Percentiles rank a stretch among this genome's conserved stretches.
phyloP scores from a whole-genome alignment of 2,329 filamentous ascomycete species.

The Apiospora aurea region DNA sequence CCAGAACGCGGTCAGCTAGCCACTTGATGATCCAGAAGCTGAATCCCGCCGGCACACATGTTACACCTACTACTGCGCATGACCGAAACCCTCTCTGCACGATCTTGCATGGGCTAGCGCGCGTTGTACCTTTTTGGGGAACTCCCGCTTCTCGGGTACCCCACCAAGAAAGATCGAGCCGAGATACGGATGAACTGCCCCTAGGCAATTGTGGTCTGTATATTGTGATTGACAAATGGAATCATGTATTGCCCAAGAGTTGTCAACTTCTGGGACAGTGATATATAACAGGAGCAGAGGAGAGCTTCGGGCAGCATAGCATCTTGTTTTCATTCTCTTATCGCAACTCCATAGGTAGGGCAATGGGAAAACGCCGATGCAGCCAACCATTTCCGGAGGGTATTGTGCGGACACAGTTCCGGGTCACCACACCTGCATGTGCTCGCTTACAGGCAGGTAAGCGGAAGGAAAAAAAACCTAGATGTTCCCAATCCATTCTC shows the following conservation, averaged over 20 bases:
- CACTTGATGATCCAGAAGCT: not conserved
- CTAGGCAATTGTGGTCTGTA: not conserved
- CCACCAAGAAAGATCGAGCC: conserved; percentile 1
- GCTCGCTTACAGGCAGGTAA: not conserved
- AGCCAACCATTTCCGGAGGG: not conserved
- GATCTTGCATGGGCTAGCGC: conserved; percentile 15
- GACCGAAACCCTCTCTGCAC: conserved; percentile 17
- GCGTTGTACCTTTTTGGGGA: conserved; percentile 6
- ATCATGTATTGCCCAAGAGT: too few species aligned
- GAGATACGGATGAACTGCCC: not conserved
- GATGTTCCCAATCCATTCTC: not conserved
- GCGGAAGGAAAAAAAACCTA: not conserved
- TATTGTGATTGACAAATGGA: not conserved
- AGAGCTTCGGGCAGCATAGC: not conserved
- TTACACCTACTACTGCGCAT: conserved; percentile 12
- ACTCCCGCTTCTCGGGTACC: conserved; percentile 1
- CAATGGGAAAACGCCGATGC: not conserved
- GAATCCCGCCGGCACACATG: conserved; percentile 3
- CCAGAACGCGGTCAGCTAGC: not conserved
- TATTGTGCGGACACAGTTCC: not conserved
- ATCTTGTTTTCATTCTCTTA: not conserved
- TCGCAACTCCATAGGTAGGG: not conserved
- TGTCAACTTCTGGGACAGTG: too few species aligned
- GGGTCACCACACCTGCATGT: not conserved
- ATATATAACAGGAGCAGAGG: not conserved